A percentile compares a stretch with the other conserved stretches of the same genome.
Evolutionary conservation across 768 basidiomycete species (phyloP).

Genomic region (Infundibulicybe gibba): DNA sequence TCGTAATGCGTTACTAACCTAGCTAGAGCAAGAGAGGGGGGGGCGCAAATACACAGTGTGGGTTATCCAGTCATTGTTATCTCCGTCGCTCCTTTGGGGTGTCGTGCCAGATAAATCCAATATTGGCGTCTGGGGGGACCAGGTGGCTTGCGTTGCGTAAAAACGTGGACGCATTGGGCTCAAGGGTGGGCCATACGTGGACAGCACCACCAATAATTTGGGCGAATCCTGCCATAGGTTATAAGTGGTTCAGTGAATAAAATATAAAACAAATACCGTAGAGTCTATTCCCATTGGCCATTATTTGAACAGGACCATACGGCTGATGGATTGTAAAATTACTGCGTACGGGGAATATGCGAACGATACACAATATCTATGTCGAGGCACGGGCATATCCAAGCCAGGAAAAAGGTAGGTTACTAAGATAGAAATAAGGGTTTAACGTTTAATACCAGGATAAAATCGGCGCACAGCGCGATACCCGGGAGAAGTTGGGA

Average conservation of each 20-base stretch:
- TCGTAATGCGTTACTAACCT: background rate
- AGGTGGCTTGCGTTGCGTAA: conserved; percentile 6
- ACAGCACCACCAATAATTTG: conserved; percentile 19
- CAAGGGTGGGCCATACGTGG: conserved; percentile 23
- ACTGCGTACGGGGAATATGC: conserved; percentile 1
- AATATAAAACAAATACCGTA: conserved; percentile 17
- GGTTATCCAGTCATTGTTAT: conserved; percentile 20
- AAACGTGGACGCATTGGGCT: conserved; percentile 23
- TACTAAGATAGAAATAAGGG: too few species aligned
- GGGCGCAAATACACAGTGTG: conserved; percentile 26
- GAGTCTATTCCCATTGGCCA: conserved; percentile 17
- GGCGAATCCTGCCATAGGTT: conserved; percentile 15
- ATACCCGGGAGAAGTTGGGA: conserved; percentile 21
- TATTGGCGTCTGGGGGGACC: conserved; percentile 18
- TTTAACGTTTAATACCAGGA: too few species aligned
- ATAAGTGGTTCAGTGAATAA: background rate
- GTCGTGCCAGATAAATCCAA: conserved; percentile 19
- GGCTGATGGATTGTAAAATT: conserved; percentile 10
- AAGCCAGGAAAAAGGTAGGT: conserved; percentile 24
- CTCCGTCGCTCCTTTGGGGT: conserved; percentile 21
- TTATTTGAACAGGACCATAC: conserved; percentile 20
- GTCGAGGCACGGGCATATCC: too few species aligned
- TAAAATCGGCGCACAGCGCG: conserved; percentile 26
- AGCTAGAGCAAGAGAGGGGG: too few species aligned
- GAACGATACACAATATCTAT: too few species aligned